Conservation (phyloP, 805 yeast species). For the Lachancea sp. region DNA sequence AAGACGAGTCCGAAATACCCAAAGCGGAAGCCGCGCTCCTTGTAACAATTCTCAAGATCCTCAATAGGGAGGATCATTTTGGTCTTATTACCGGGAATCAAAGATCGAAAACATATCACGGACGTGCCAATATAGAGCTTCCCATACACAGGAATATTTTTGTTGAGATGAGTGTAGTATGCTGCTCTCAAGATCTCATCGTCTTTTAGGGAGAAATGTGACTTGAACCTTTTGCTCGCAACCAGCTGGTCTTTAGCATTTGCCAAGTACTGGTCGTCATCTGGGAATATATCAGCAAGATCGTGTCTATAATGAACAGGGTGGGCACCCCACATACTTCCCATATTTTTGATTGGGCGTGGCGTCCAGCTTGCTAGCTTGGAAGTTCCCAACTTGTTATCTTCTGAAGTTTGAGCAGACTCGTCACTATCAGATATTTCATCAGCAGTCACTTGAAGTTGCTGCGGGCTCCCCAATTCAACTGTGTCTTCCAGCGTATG, state of each 20-base stretch:
- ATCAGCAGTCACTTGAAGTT: background rate
- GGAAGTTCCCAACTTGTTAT: background rate
- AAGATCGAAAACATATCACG: constrained; percentile 72
- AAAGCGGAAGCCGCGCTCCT: constrained; percentile 63
- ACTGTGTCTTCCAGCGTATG: background rate
- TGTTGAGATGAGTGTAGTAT: constrained; percentile 62
- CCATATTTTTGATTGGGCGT: constrained; percentile 10
- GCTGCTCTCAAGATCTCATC: constrained; percentile 52
- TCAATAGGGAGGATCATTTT: constrained; percentile 74
- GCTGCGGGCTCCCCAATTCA: background rate
- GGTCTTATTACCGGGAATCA: constrained; percentile 70
- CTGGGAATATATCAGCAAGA: constrained; percentile 34
- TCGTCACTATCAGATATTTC: background rate
- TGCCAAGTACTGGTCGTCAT: constrained; percentile 45
- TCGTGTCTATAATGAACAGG: constrained; percentile 55
- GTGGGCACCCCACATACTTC: constrained; percentile 49
- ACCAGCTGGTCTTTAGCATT: constrained; percentile 38
- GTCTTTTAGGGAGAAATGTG: constrained; percentile 57
- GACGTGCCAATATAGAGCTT: constrained; percentile 65
- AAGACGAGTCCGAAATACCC: constrained; percentile 67
- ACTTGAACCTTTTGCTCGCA: constrained; percentile 53
- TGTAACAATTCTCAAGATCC: constrained; percentile 64
- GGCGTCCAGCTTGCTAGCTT: constrained; percentile 8
- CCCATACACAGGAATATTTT: constrained; percentile 76
- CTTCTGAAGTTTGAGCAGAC: background rate